These are phyloP conservation scores for Austropuccinia psidii DNA, from an alignment of 1,284 basidiomycete genomes.

Conservation along the genomic window DNA sequence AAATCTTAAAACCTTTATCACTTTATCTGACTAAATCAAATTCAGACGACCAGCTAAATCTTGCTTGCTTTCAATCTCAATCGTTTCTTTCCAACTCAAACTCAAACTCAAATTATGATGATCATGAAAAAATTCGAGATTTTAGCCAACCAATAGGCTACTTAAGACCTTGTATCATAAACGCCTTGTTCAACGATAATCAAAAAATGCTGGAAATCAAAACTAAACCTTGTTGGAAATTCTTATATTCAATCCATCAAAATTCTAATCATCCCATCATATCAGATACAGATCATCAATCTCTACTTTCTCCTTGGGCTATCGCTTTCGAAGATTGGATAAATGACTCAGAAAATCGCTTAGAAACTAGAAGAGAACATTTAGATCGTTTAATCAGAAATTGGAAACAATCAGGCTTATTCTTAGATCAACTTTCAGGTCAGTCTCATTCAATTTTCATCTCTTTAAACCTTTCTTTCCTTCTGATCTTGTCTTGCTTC, in stretches of 20 bases:
- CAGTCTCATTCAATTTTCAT: slow-evolving; percentile 36
- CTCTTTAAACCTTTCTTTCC: background rate
- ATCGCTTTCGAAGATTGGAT: slow-evolving; percentile 57
- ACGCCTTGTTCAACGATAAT: slow-evolving; percentile 22
- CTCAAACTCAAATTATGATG: background rate
- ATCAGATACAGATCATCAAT: background rate
- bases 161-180: slow-evolving; percentile 21
- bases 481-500: background rate
- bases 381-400: slow-evolving; percentile 45
- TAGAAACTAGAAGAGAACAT: slow-evolving; percentile 44
- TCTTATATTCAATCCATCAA: slow-evolving; percentile 1
- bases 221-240: slow-evolving; percentile 22
- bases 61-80: background rate
- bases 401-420: slow-evolving; percentile 48
- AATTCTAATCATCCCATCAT: background rate
- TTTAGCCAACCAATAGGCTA: slow-evolving; percentile 16
- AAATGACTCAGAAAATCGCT: slow-evolving; percentile 53
- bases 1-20: background rate
- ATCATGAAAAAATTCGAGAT: background rate
- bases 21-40: background rate
- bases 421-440: slow-evolving; percentile 49
- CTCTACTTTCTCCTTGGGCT: background rate
- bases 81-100: too few species aligned
- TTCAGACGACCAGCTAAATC: background rate
- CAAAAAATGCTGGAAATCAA: slow-evolving; percentile 3